Percentiles rank a stretch among this genome's conserved stretches.
Conservation (phyloP, 257 asterid genomes). For the Catharanthus roseus region DNA sequence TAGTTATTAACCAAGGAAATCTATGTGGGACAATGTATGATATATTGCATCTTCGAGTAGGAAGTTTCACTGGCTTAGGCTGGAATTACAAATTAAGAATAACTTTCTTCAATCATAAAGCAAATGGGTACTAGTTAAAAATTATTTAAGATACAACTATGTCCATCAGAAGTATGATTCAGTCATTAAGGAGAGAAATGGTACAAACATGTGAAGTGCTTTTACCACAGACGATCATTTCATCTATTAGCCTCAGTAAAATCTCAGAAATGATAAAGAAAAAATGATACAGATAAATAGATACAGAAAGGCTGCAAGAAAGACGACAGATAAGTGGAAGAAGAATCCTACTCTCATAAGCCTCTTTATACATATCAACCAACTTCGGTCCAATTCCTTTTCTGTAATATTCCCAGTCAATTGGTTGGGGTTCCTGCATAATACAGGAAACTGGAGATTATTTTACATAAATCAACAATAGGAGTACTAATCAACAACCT, state of each 20-base stretch:
- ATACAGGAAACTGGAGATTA: constrained; percentile 6
- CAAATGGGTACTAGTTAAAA: not conserved
- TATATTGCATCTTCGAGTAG: not conserved
- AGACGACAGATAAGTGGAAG: constrained; percentile 3
- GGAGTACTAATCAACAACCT: not conserved
- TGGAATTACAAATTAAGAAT: not conserved
- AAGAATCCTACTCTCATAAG: constrained; percentile 60
- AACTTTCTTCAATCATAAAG: not conserved
- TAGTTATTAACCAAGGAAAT: not conserved
- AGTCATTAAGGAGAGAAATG: not conserved
- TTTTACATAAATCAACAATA: not conserved
- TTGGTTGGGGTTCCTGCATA: constrained; percentile 86
- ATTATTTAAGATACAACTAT: not conserved
- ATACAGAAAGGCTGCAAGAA: too few species aligned
- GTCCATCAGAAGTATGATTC: not conserved
- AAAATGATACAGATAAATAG: not conserved
- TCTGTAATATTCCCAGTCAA: constrained; percentile 91
- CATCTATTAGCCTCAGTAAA: not conserved
- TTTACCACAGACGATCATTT: not conserved
- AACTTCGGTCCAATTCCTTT: constrained; percentile 85
- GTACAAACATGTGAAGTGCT: not conserved
- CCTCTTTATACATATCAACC: constrained; percentile 95
- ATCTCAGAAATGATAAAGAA: not conserved
- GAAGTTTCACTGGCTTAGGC: not conserved
- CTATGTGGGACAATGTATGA: not conserved